A percentile compares a stretch with the other conserved stretches of the same genome.
These are phyloP conservation scores for Cladosporium sp. DNA, from an alignment of 2,329 filamentous ascomycete species.

Conservation along the genomic window DNA sequence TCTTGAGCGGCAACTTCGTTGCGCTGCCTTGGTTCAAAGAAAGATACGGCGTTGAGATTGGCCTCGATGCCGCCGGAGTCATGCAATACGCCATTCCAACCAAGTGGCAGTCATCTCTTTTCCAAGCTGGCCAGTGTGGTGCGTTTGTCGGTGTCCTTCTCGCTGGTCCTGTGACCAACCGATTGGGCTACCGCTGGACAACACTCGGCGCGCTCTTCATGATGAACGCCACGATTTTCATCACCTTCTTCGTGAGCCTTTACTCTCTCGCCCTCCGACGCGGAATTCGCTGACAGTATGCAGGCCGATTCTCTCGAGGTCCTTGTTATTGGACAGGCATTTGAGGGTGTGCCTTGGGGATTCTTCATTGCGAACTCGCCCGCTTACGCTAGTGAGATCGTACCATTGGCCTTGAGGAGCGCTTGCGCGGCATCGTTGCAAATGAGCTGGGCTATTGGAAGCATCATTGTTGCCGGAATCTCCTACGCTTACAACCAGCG, in stretches of 20 bases:
- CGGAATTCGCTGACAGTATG: slow-evolving; percentile 16
- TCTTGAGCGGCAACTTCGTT: slow-evolving; percentile 60
- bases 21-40: slow-evolving; percentile 50
- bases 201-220: slow-evolving; percentile 56
- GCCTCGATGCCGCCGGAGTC: not conserved
- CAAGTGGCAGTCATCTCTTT: slow-evolving; percentile 58
- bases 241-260: slow-evolving; percentile 53
- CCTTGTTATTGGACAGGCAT: slow-evolving; percentile 55
- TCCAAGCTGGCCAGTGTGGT: slow-evolving; percentile 56
- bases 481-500: slow-evolving; percentile 68
- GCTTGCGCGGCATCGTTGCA: slow-evolving; percentile 75
- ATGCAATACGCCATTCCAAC: slow-evolving; percentile 47
- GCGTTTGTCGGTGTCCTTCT: slow-evolving; percentile 60
- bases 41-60: slow-evolving; percentile 47
- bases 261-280: not conserved
- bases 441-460: slow-evolving; percentile 78
- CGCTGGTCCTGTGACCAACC: slow-evolving; percentile 59
- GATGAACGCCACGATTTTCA: slow-evolving; percentile 59
- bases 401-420: slow-evolving; percentile 69
- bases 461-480: slow-evolving; percentile 71
- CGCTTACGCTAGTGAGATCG: slow-evolving; percentile 63
- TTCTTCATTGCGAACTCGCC: slow-evolving; percentile 65
- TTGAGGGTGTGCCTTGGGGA: slow-evolving; percentile 59
- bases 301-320: slow-evolving; percentile 45
- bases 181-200: slow-evolving; percentile 60